These are phyloP conservation scores for Fusarium heterosporum DNA, from an alignment of 2,329 filamentous ascomycete genomes.

Conservation along the genomic window DNA sequence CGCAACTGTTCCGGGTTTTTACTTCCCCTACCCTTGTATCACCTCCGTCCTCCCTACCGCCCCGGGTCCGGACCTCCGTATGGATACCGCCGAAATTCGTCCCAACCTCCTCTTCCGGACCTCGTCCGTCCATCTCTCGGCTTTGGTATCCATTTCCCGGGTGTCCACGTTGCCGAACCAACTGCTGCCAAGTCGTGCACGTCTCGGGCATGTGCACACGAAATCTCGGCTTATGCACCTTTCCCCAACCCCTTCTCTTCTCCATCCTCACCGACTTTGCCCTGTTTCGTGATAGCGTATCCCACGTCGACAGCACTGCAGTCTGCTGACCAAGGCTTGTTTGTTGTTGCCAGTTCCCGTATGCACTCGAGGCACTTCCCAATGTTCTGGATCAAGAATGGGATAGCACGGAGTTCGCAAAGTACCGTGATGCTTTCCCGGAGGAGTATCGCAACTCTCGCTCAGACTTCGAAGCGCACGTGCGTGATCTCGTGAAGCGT, in stretches of 20 bases:
- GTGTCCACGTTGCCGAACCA: slow-evolving; percentile 33
- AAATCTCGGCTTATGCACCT: slow-evolving; percentile 24
- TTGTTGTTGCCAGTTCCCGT: slow-evolving; percentile 72
- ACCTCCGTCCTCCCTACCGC: slow-evolving; percentile 35
- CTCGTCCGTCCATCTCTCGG: slow-evolving; percentile 33
- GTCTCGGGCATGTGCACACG: slow-evolving; percentile 38
- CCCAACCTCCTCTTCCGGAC: slow-evolving; percentile 40
- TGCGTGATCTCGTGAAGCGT: slow-evolving; percentile 74
- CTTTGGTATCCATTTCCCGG: slow-evolving; percentile 26
- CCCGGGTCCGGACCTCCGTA: slow-evolving; percentile 41
- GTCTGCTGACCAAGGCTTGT: slow-evolving; percentile 32
- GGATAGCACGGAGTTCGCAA: slow-evolving; percentile 71
- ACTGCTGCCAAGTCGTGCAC: slow-evolving; percentile 32
- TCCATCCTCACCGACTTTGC: slow-evolving; percentile 46
- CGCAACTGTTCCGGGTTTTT: slow-evolving; percentile 34
- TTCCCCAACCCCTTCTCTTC: slow-evolving; percentile 21
- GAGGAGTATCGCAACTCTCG: slow-evolving; percentile 69
- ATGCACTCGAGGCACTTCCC: slow-evolving; percentile 76
- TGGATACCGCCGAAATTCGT: slow-evolving; percentile 23
- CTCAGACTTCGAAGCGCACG: slow-evolving; percentile 72
- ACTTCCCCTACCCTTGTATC: slow-evolving; percentile 26
- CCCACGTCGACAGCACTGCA: slow-evolving; percentile 31
- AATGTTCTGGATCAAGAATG: slow-evolving; percentile 73
- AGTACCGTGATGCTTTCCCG: slow-evolving; percentile 79
- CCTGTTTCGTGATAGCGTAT: slow-evolving; percentile 19